Conservation (phyloP, 345 rosid genomes). For the Arabidopsis thaliana region TAIR10.1 NC_003070.9:23534001-23534500, state of each 20-base stretch:
- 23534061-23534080: constrained; percentile 49
- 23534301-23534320: constrained; percentile 68
- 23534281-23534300: constrained; percentile 68
- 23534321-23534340: constrained; percentile 53
- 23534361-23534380: constrained; percentile 57
- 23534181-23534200: constrained; percentile 80
- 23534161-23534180: constrained; percentile 92
- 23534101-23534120: constrained; percentile 62
- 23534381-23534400: constrained; percentile 73
- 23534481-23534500: constrained; percentile 62
- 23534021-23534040: constrained; percentile 62
- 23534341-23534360: constrained; percentile 59
- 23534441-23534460: constrained; percentile 68
- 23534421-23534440: constrained; percentile 60
- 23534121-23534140: constrained; percentile 57
- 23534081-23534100: constrained; percentile 59
- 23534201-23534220: constrained; percentile 81
- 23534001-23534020: constrained; percentile 60
- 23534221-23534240: constrained; percentile 85
- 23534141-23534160: constrained; percentile 83
- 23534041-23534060: constrained; percentile 68
- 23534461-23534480: constrained; percentile 77
- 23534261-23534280: constrained; percentile 92
- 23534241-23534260: constrained; percentile 79
- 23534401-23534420: constrained; percentile 74